Base-by-base conservation (phyloP, 176 grass and related monocot genomes). In the Aegilops sharonensis region DNA sequence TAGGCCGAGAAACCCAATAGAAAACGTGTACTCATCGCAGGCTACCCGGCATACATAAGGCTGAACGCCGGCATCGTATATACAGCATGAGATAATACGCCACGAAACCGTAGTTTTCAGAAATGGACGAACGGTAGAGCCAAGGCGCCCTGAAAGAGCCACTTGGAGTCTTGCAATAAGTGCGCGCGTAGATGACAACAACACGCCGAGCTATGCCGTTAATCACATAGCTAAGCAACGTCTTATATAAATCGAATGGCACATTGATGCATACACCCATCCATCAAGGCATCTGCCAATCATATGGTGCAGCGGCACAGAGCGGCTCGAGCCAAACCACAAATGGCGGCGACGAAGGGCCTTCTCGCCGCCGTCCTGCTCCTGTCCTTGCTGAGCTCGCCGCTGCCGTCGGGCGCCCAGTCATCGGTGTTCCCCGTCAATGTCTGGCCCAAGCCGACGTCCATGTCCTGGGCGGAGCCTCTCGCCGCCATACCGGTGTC, bases 381-480 rank as follows among this genome's bases (percentile, higher is more conserved):
- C 23, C 39, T 86, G 60, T 23, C 48, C 75, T 5, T 86, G 83
- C 27, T 82, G 3, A 66, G 68, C 80, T 89, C 75, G 54, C 47
- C 66, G 45, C 59, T 72, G 14, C 71, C 12, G 9, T 11, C 76
- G 6, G 11, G 30, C 56, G 79, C 65, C 35, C 45, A 14, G 43
- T 3, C 52, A 47, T 23, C 71, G 20, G 54, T 85, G 36, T 79
- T 93, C 79, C 88, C 85, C 27, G 23, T 98, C 86, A 95, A 98
- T 72, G 82, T 95, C 0, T 98, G 97, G 94, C 94, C 97, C n/a
- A 91, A 85, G 64, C 97, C 94, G 78, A 85, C 52, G 91, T 89
- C 87, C 82, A 90, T 98, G 77, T 95, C 90, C 18, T 98, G 97
- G 97, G 72, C 82, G 10, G 68, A 75, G 75, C 89, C 74, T 4